phyloP scores from a whole-genome alignment of 768 basidiomycete species.

The Sistotremastrum niveocremeum region DNA sequence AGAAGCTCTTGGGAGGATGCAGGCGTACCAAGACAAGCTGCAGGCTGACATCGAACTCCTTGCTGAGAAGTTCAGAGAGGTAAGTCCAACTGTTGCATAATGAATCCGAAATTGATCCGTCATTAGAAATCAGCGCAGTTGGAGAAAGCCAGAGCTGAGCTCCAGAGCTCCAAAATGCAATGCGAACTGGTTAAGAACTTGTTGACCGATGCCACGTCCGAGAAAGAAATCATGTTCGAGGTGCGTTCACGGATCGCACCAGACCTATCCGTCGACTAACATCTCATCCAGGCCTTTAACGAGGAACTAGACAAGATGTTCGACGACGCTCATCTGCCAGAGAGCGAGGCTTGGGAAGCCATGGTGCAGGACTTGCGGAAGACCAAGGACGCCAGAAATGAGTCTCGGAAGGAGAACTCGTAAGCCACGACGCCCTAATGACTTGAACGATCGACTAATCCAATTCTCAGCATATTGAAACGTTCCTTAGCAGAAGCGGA shows the following conservation, averaged over 20 bases:
- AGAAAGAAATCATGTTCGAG: conserved; percentile 91
- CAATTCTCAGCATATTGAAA: conserved; percentile 43
- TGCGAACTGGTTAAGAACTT: conserved; percentile 70
- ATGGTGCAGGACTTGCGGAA: conserved; percentile 58
- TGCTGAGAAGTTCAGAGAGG: conserved; percentile 43
- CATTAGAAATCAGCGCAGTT: conserved; percentile 47
- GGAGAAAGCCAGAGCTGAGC: conserved; percentile 46
- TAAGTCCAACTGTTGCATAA: conserved; percentile 16
- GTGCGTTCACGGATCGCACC: conserved; percentile 26
- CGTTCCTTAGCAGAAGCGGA: conserved; percentile 57
- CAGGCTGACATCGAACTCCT: conserved; percentile 36
- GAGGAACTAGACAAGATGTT: conserved; percentile 89
- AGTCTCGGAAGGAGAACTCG: conserved; percentile 69
- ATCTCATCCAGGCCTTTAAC: conserved; percentile 62
- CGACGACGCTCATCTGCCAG: conserved; percentile 69
- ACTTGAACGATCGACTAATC: conserved; percentile 2
- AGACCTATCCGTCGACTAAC: background rate
- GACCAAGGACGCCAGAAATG: conserved; percentile 67
- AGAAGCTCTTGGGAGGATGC: conserved; percentile 34
- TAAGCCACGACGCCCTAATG: conserved; percentile 24
- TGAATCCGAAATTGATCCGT: background rate
- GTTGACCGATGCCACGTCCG: conserved; percentile 61
- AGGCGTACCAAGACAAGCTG: conserved; percentile 42
- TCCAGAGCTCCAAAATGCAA: conserved; percentile 58
- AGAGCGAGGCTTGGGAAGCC: conserved; percentile 71